phyloP scores from a whole-genome alignment of 768 basidiomycete genomes.

The Mycena galericulata region DNA sequence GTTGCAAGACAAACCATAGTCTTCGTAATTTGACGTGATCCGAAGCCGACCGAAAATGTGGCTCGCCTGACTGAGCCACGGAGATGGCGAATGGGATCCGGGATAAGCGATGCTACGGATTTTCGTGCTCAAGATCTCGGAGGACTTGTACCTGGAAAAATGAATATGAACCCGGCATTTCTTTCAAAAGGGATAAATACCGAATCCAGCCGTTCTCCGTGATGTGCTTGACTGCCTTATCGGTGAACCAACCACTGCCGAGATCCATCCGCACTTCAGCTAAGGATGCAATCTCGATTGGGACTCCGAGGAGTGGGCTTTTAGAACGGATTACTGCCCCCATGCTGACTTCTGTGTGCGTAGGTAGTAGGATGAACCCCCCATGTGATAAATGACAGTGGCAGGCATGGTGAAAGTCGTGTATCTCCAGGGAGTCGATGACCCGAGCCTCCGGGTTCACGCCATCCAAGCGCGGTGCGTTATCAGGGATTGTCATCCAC shows the following conservation, averaged over 20 bases:
- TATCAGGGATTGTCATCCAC: not conserved
- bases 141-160: not conserved
- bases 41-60: not conserved
- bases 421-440: not conserved
- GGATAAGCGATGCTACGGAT: not conserved
- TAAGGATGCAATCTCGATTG: conserved; percentile 1
- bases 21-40: not conserved
- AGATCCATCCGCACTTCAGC: not conserved
- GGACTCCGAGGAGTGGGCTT: not conserved
- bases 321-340: not conserved
- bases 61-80: not conserved
- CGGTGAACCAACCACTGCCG: not conserved
- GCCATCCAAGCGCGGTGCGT: not conserved
- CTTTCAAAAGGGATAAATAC: not conserved
- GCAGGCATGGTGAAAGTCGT: not conserved
- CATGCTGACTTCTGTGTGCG: not conserved
- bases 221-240: not conserved
- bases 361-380: no score
- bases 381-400: not conserved
- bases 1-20: not conserved
- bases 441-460: not conserved
- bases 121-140: no score
- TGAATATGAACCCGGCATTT: not conserved
- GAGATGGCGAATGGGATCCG: not conserved
- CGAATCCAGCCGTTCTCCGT: not conserved